These are phyloP conservation scores for Fusarium veterinarium DNA, from an alignment of 2,329 filamentous ascomycete genomes.

Conservation along the genomic window DNA sequence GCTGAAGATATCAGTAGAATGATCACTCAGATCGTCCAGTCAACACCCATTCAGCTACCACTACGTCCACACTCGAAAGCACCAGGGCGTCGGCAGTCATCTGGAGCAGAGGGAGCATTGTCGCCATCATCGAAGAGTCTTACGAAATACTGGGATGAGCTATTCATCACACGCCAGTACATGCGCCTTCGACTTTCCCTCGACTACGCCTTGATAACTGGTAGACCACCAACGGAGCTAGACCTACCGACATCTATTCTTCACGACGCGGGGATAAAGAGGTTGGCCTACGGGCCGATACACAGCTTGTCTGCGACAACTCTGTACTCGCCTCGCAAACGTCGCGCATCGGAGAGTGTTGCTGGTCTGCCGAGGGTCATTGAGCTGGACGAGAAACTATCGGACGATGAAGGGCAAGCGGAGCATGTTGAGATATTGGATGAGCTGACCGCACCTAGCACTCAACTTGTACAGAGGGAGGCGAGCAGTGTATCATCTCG, in stretches of 20 bases:
- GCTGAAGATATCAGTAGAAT: constrained; percentile 17
- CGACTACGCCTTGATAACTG: constrained; percentile 6
- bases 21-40: constrained; percentile 21
- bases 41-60: constrained; percentile 8
- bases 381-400: background rate
- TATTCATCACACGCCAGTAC: constrained; percentile 11
- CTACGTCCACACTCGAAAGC: background rate
- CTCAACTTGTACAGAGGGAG: background rate
- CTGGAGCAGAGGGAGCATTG: fast-evolving
- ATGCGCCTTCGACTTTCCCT: constrained; percentile 14
- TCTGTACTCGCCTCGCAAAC: background rate
- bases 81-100: background rate
- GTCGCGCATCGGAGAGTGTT: constrained; percentile 6
- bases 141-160: background rate
- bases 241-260: background rate
- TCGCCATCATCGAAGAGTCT: fast-evolving
- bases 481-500: background rate
- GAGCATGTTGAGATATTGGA: fast-evolving
- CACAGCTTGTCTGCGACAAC: background rate
- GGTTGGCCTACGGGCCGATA: background rate
- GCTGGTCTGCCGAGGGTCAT: background rate
- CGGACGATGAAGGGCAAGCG: fast-evolving
- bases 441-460: fast-evolving
- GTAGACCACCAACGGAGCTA: background rate
- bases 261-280: background rate